These are phyloP conservation scores for Remersonia thermophila DNA, from an alignment of 2,329 filamentous ascomycete genomes.

Conservation along the genomic window DNA sequence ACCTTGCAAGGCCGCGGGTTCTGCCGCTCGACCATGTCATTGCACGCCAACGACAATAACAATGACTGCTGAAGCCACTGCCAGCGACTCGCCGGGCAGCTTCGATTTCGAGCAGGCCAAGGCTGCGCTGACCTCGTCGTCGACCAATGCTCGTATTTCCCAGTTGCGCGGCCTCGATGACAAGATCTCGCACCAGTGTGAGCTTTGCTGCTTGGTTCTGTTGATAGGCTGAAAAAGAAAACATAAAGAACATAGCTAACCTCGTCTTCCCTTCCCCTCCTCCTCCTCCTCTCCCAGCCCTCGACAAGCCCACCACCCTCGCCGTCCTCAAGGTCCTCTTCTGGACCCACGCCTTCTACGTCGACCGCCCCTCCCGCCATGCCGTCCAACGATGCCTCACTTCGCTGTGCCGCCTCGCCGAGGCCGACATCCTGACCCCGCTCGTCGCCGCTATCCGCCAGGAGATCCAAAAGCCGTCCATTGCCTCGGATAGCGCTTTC, in stretches of 20 bases:
- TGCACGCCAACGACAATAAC: constrained; percentile 23
- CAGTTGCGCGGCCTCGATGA: constrained; percentile 46
- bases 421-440: constrained; percentile 46
- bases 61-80: constrained; percentile 36
- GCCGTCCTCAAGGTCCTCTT: constrained; percentile 63
- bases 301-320: constrained; percentile 37
- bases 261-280: too few relatives aligned
- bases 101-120: constrained; percentile 40
- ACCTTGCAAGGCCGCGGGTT: neutral
- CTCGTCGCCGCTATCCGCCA: constrained; percentile 55
- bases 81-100: constrained; percentile 28
- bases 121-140: constrained; percentile 47
- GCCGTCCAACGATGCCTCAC: constrained; percentile 72
- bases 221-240: neutral
- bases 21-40: constrained; percentile 23
- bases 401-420: constrained; percentile 44
- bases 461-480: constrained; percentile 64
- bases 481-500: constrained; percentile 72
- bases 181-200: constrained; percentile 42
- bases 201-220: constrained; percentile 8
- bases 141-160: constrained; percentile 42
- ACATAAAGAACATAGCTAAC: constrained; percentile 10
- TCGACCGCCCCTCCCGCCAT: constrained; percentile 70
- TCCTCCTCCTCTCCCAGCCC: constrained; percentile 25
- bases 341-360: constrained; percentile 75